phyloP scores from a whole-genome alignment of 75 land plant genomes.

The Pseudotsuga menziesii region DNA sequence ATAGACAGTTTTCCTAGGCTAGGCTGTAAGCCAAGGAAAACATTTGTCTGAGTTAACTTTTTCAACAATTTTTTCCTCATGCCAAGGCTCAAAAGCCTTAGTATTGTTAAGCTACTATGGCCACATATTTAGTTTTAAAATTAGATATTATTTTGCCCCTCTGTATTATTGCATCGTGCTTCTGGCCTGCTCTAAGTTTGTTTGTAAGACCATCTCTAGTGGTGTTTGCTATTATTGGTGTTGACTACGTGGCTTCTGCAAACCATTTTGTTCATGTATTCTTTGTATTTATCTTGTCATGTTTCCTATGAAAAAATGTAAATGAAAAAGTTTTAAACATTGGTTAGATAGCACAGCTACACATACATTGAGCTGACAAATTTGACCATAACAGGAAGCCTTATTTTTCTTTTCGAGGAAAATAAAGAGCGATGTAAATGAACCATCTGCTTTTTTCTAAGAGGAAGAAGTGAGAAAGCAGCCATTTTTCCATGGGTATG shows the following conservation, averaged over 20 bases:
- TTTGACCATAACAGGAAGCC: not conserved
- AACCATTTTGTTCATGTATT: not conserved
- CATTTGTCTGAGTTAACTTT: too few species aligned
- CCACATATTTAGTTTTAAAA: not conserved
- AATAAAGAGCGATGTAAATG: not conserved
- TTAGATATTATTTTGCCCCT: not conserved
- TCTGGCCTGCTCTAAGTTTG: not conserved
- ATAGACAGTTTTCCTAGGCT: too few species aligned
- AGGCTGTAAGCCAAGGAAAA: too few species aligned
- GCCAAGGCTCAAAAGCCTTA: not conserved
- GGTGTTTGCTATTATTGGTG: not conserved
- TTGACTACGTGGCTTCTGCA: not conserved
- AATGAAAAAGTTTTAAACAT: not conserved
- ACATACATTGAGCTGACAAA: not conserved
- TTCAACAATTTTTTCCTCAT: not conserved
- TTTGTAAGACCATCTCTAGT: not conserved
- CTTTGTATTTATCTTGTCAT: not conserved
- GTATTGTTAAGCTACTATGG: not conserved
- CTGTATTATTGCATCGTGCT: not conserved
- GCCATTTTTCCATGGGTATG: not conserved
- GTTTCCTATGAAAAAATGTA: not conserved
- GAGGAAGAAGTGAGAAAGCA: not conserved
- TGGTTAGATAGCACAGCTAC: not conserved
- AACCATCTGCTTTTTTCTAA: not conserved
- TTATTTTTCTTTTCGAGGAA: not conserved